phyloP scores from a whole-genome alignment of 2,329 filamentous ascomycete species.

The Calonectria naviculata region DNA sequence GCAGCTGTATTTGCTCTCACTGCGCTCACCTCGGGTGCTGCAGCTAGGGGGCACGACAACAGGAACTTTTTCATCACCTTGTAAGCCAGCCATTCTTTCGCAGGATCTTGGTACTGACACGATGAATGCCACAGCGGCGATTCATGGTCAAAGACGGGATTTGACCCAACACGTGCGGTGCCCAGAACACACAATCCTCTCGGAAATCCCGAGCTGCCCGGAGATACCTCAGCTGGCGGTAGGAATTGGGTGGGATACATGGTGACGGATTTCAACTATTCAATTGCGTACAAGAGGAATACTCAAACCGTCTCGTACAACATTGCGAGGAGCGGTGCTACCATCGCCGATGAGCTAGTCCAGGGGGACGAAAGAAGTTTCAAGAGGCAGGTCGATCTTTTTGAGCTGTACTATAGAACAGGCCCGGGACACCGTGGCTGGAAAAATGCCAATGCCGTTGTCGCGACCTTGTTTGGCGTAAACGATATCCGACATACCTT shows the following conservation, averaged over 20 bases:
- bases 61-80: constrained; percentile 7
- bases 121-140: not conserved
- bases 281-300: not conserved
- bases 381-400: not conserved
- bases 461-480: not conserved
- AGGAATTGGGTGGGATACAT: constrained; percentile 7
- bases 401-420: not conserved
- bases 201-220: not conserved
- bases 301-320: constrained; percentile 7
- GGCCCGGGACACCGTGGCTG: not conserved
- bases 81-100: not conserved
- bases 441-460: not conserved
- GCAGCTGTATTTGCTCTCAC: not conserved
- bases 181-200: not conserved
- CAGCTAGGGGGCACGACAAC: not conserved
- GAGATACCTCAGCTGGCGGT: constrained; percentile 3
- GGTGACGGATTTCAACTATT: constrained; percentile 5
- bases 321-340: constrained; percentile 1
- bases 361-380: not conserved
- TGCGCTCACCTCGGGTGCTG: not conserved
- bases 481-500: constrained; percentile 9
- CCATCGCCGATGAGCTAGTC: not conserved
- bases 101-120: not conserved
- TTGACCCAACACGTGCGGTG: not conserved
- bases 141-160: constrained; percentile 8